These are phyloP conservation scores for Gonium pectorale DNA, from an alignment of 139 green algal species.

Conservation along the genomic window DNA sequence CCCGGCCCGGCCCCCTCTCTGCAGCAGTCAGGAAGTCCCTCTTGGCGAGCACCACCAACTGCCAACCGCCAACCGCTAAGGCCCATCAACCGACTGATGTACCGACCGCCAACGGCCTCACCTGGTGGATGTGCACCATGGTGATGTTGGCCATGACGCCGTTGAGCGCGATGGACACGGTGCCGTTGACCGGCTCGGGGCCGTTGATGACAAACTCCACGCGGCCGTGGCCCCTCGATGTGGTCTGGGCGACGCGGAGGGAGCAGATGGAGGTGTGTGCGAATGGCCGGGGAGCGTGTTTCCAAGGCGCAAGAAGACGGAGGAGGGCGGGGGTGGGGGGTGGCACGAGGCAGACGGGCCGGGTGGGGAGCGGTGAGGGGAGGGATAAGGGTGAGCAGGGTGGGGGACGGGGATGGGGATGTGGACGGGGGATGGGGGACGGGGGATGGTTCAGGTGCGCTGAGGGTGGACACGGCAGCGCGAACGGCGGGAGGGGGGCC, in stretches of 20 bases:
- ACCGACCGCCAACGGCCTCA: too few relatives aligned
- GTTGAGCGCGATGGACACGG: not conserved
- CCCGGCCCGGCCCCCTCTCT: not conserved
- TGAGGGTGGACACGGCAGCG: too few relatives aligned
- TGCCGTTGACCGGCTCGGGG: not conserved
- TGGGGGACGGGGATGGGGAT: too few relatives aligned
- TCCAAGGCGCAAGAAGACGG: not conserved
- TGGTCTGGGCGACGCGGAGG: not conserved
- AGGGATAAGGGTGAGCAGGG: too few relatives aligned
- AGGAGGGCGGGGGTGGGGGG: not conserved
- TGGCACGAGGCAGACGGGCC: not conserved
- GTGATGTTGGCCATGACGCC: not conserved
- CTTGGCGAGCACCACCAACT: too few relatives aligned
- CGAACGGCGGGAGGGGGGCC: too few relatives aligned
- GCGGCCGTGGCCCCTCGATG: not conserved
- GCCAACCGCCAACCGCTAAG: too few relatives aligned
- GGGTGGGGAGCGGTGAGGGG: not conserved
- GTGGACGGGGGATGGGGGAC: too few relatives aligned
- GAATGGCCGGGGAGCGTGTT: not conserved
- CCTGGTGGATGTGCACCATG: slow-evolving; percentile 6
- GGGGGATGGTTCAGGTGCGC: too few relatives aligned
- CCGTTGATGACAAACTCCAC: not conserved
- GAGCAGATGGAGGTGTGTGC: not conserved
- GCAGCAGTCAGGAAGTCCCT: not conserved
- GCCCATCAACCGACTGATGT: too few relatives aligned